A percentile compares a stretch with the other conserved stretches of the same genome.
phyloP scores from a whole-genome alignment of 2,329 filamentous ascomycete species.

The Ophiocordyceps camponoti-floridani region DNA sequence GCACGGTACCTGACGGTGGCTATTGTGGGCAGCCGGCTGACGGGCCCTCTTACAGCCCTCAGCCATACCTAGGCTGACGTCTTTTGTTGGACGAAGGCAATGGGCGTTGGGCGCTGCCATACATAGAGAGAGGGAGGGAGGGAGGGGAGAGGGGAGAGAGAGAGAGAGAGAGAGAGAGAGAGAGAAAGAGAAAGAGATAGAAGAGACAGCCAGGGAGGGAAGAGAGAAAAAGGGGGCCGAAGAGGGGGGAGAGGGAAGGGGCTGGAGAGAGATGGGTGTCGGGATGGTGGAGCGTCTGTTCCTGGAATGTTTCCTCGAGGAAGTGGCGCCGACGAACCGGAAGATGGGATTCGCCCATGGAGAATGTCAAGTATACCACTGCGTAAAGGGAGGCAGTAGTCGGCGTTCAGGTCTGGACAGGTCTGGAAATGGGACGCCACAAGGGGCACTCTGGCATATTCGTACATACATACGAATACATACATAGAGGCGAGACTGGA shows the following conservation, averaged over 20 bases:
- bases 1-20: conserved; percentile 3
- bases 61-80: not conserved
- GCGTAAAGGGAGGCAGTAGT: not conserved
- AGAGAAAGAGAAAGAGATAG: no score
- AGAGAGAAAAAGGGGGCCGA: not conserved
- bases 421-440: conserved; percentile 1
- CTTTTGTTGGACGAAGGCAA: not conserved
- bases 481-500: not conserved
- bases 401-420: conserved; percentile 3
- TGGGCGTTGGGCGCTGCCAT: not conserved
- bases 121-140: not conserved
- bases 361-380: conserved; percentile 1
- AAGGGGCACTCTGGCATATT: not conserved
- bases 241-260: not conserved
- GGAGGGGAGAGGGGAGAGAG: not conserved
- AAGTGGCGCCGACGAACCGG: not conserved
- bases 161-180: not conserved
- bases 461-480: not conserved
- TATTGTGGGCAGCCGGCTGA: conserved; percentile 4
- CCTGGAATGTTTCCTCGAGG: not conserved
- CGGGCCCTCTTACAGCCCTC: not conserved
- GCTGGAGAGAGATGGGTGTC: not conserved
- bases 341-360: not conserved
- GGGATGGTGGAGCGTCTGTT: not conserved
- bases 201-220: not conserved